Conservation (phyloP, 2,329 filamentous ascomycete genomes). For the Pseudodiploospora longispora region DNA sequence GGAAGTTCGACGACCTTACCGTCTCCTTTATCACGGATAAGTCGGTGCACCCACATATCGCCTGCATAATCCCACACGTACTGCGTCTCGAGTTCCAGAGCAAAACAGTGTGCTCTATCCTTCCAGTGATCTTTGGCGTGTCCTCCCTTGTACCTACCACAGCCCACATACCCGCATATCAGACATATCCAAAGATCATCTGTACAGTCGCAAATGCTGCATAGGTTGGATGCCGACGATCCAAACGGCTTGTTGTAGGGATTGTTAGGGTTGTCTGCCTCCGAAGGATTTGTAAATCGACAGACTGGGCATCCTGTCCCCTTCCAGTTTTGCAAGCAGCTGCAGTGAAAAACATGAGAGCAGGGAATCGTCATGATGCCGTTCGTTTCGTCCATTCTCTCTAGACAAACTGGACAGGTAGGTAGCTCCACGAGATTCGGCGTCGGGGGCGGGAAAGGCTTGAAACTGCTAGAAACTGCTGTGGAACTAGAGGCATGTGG, state of each 20-base stretch:
- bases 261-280: constrained; percentile 37
- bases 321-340: constrained; percentile 92
- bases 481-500: constrained; percentile 46
- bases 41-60: constrained; percentile 90
- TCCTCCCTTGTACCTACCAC: constrained; percentile 86
- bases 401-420: constrained; percentile 91
- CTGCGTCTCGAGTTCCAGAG: constrained; percentile 86
- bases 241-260: constrained; percentile 50
- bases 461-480: constrained; percentile 37
- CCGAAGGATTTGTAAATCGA: constrained; percentile 62
- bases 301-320: constrained; percentile 92
- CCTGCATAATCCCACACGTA: constrained; percentile 97
- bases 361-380: constrained; percentile 93
- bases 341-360: constrained; percentile 96
- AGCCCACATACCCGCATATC: constrained; percentile 87
- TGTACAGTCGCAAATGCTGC: constrained; percentile 69
- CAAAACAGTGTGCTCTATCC: constrained; percentile 80
- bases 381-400: constrained; percentile 96
- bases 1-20: constrained; percentile 90
- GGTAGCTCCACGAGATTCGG: constrained; percentile 84
- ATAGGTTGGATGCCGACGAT: constrained; percentile 58
- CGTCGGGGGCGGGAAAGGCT: constrained; percentile 59
- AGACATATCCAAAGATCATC: constrained; percentile 92
- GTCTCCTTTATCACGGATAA: constrained; percentile 89
- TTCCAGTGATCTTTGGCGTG: constrained; percentile 94